These are phyloP conservation scores for Mortierella sp. DNA, from an alignment of 371 early-diverging fungal genomes.

Conservation along the genomic window DNA sequence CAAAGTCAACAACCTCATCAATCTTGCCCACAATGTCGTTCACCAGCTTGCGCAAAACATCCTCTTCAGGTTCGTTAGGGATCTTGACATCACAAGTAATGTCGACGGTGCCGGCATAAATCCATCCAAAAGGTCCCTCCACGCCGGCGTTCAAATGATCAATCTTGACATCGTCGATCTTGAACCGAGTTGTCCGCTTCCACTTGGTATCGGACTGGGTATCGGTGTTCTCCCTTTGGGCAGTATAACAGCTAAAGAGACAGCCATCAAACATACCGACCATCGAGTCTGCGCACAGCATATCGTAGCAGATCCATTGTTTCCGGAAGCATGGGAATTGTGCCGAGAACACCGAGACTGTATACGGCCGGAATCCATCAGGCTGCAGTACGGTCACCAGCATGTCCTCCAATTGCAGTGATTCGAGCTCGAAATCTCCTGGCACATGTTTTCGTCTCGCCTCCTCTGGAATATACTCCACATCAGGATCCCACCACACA, in stretches of 20 bases:
- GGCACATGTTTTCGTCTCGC: slow-evolving; percentile 77
- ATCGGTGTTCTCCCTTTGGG: slow-evolving; percentile 76
- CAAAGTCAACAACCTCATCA: slow-evolving; percentile 70
- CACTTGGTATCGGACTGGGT: slow-evolving; percentile 44
- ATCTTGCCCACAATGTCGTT: slow-evolving; percentile 86
- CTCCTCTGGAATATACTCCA: slow-evolving; percentile 72
- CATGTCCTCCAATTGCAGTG: slow-evolving; percentile 77
- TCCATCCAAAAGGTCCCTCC: slow-evolving; percentile 95
- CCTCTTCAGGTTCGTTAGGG: slow-evolving; percentile 74
- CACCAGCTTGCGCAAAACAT: slow-evolving; percentile 76
- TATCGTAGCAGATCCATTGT: slow-evolving; percentile 95
- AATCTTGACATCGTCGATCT: slow-evolving; percentile 92
- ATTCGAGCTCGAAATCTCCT: slow-evolving; percentile 90
- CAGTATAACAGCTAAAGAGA: slow-evolving; percentile 91
- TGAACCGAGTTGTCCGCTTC: slow-evolving; percentile 76
- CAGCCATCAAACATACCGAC: slow-evolving; percentile 96
- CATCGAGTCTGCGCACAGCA: slow-evolving; percentile 90
- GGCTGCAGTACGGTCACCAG: slow-evolving; percentile 85
- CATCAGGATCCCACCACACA: slow-evolving; percentile 83
- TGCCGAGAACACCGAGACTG: slow-evolving; percentile 89
- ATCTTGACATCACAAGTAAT: slow-evolving; percentile 81
- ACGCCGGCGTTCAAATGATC: slow-evolving; percentile 91
- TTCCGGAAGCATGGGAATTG: slow-evolving; percentile 86
- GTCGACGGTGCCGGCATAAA: slow-evolving; percentile 91
- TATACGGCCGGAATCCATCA: slow-evolving; percentile 87